Conservation (phyloP, 148 eudicot genomes). For the Amaranthus palmeri region DNA sequence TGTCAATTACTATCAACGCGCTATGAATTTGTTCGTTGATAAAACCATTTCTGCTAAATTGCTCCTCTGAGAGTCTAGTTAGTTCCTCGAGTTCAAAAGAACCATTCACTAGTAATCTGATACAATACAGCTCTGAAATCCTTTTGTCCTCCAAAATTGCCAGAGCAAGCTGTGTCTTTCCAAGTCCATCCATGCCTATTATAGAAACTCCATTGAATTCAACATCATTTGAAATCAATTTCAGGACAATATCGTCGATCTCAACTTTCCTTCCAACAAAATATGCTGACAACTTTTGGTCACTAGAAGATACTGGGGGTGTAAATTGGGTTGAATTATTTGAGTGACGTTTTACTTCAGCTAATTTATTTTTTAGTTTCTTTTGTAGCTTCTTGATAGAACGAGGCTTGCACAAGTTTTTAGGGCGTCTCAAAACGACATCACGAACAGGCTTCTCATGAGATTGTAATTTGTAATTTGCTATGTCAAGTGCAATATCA, state of each 20-base stretch:
- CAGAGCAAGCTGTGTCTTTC: conserved; percentile 21
- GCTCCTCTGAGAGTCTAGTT: background rate
- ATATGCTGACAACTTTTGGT: background rate
- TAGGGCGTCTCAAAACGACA: no score
- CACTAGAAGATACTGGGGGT: no score
- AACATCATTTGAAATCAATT: background rate
- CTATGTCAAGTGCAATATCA: no score
- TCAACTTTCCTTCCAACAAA: background rate
- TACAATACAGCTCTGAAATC: background rate
- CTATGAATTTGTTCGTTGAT: background rate
- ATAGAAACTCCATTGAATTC: conserved; percentile 17
- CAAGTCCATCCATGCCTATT: conserved; percentile 24
- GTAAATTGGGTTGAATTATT: no score
- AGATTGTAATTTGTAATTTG: no score
- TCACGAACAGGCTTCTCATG: no score
- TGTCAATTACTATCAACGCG: conserved; percentile 13
- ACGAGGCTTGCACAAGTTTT: no score
- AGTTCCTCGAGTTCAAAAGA: background rate
- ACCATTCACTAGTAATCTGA: background rate
- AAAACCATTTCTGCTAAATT: background rate
- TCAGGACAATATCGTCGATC: background rate
- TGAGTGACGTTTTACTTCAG: no score
- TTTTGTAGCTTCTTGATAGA: no score
- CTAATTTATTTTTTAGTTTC: no score
- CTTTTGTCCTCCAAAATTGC: background rate